These are phyloP conservation scores for Nothomitra cinnamomea DNA, from an alignment of 2,329 filamentous ascomycete genomes.

Conservation along the genomic window DNA sequence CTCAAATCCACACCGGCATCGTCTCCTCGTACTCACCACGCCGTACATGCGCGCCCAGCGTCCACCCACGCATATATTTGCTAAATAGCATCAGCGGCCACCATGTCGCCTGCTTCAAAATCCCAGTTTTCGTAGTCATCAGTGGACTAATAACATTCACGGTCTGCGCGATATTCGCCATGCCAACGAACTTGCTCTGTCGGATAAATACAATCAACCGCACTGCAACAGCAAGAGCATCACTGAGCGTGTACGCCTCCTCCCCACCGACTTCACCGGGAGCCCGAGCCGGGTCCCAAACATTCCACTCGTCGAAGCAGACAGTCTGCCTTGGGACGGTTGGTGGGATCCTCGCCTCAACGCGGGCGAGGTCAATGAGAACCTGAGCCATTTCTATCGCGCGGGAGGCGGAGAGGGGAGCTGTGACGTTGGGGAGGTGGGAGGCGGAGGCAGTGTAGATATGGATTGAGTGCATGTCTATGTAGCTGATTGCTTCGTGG, in stretches of 20 bases:
- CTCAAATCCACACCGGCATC: constrained; percentile 45
- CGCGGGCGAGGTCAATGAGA: constrained; percentile 55
- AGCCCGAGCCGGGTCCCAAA: constrained; percentile 58
- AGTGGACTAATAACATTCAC: constrained; percentile 65
- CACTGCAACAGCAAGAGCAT: constrained; percentile 56
- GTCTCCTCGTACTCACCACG: constrained; percentile 49
- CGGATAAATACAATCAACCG: constrained; percentile 65
- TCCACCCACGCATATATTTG: constrained; percentile 56
- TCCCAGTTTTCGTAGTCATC: constrained; percentile 48
- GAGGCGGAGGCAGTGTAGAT: constrained; percentile 50
- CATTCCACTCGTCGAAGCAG: constrained; percentile 77
- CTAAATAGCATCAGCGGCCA: constrained; percentile 56
- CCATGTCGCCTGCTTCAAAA: constrained; percentile 58
- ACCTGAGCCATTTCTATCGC: constrained; percentile 53
- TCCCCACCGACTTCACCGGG: constrained; percentile 57
- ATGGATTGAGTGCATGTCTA: constrained; percentile 72
- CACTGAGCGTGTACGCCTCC: constrained; percentile 56
- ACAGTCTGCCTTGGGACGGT: constrained; percentile 48
- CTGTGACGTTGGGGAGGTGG: constrained; percentile 39
- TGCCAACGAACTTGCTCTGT: constrained; percentile 52
- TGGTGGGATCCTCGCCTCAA: constrained; percentile 46
- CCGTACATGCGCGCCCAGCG: constrained; percentile 47
- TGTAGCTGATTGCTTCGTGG: constrained; percentile 47
- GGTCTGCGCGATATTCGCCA: constrained; percentile 63
- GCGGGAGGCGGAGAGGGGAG: constrained; percentile 52